Evolutionary conservation across 139 green algal genomes (phyloP).

Genomic region (Picochlorum sp.): DNA sequence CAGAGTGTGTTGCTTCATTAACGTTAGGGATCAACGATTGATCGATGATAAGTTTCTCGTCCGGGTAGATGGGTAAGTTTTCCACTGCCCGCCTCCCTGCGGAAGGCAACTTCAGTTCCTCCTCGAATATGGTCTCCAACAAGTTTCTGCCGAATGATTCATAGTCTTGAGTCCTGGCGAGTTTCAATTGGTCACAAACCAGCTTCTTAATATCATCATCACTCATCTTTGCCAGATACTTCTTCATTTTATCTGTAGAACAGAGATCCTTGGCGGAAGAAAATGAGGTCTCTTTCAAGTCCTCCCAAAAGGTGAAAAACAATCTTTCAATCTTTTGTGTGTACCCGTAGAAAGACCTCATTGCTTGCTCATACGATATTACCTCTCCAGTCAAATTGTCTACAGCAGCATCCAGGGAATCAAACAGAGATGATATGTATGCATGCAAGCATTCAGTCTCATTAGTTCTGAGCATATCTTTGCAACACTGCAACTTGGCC

Average conservation of each 20-base stretch:
- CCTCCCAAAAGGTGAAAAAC: conserved; percentile 68
- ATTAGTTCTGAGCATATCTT: neutral
- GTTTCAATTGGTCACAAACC: conserved; percentile 64
- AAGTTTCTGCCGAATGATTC: conserved; percentile 55
- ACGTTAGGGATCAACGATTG: conserved; percentile 57
- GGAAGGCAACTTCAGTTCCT: conserved; percentile 59
- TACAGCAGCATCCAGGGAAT: conserved; percentile 76
- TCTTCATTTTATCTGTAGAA: conserved; percentile 48
- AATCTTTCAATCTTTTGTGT: conserved; percentile 83
- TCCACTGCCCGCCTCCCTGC: conserved; percentile 71
- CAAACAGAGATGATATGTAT: neutral
- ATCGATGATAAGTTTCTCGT: conserved; percentile 88
- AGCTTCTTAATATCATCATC: conserved; percentile 61
- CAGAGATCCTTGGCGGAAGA: conserved; percentile 66
- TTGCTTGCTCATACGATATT: conserved; percentile 75
- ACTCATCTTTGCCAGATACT: conserved; percentile 48
- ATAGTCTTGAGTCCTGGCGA: conserved; percentile 66
- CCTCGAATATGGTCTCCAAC: conserved; percentile 69
- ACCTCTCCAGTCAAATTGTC: conserved; percentile 85
- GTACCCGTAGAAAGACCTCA: conserved; percentile 58
- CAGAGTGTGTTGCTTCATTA: conserved; percentile 36
- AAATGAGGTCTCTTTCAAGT: conserved; percentile 72
- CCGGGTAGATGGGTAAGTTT: conserved; percentile 94
- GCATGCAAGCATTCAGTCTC: neutral
- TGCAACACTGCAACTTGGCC: conserved; percentile 44